Percentiles rank a stretch among this genome's conserved stretches.
These are phyloP conservation scores for Cocos nucifera DNA, from an alignment of 176 grass and related monocot species.

Conservation along the genomic window DNA sequence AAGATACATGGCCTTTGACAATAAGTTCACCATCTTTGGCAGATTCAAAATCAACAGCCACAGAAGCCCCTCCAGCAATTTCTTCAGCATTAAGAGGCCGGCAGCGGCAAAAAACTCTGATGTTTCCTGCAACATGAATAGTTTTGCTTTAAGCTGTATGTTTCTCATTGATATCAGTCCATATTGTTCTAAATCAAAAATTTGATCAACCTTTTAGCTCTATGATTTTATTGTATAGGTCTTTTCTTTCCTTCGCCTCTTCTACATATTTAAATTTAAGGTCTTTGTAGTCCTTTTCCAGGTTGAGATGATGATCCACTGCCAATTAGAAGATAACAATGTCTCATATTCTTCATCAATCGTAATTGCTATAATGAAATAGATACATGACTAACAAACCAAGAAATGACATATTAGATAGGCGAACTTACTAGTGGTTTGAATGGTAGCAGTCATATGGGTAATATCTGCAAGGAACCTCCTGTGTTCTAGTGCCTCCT, in stretches of 20 bases:
- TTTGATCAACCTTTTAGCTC: conserved; percentile 56
- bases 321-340: conserved; percentile 14
- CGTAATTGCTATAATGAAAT: neutral
- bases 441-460: conserved; percentile 34
- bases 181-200: conserved; percentile 10
- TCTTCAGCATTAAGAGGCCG: conserved; percentile 82
- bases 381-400: too few relatives aligned
- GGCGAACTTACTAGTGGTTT: conserved; percentile 31
- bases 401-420: neutral
- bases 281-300: conserved; percentile 58
- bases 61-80: conserved; percentile 48
- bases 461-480: conserved; percentile 45
- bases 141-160: conserved; percentile 1
- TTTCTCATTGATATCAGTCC: neutral
- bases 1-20: conserved; percentile 85
- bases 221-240: conserved; percentile 86
- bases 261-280: conserved; percentile 64
- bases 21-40: conserved; percentile 84
- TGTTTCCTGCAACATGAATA: conserved; percentile 46
- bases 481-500: conserved; percentile 47
- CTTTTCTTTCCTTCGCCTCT: conserved; percentile 69
- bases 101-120: conserved; percentile 88
- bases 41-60: conserved; percentile 66
- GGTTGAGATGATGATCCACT: conserved; percentile 51
- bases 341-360: neutral